Conservation (phyloP, 2,329 filamentous ascomycete species). For the Alternaria conjuncta region DNA sequence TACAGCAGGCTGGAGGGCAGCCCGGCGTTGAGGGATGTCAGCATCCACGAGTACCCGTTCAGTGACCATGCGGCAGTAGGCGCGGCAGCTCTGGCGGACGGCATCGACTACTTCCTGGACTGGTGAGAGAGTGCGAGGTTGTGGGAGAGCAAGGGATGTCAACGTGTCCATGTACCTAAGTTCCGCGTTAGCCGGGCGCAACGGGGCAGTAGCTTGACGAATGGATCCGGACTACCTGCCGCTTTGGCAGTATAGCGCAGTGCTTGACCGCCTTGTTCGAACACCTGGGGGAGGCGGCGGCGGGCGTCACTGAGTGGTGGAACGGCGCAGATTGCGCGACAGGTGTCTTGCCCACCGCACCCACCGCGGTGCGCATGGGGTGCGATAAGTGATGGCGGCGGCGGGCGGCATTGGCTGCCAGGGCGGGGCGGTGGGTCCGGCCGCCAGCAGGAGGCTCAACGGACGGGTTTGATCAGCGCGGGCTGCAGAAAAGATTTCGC, state of each 20-base stretch:
- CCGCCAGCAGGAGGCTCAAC: constrained; percentile 32
- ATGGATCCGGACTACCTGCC: constrained; percentile 7
- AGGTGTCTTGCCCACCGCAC: neutral
- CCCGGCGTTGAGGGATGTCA: constrained; percentile 31
- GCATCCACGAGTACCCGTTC: constrained; percentile 38
- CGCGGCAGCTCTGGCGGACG: constrained; percentile 35
- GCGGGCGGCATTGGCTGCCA: constrained; percentile 27
- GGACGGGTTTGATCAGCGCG: constrained; percentile 15
- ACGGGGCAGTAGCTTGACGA: neutral
- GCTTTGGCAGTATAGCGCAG: constrained; percentile 7
- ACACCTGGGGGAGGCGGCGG: neutral
- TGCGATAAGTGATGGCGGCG: constrained; percentile 18
- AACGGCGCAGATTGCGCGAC: neutral
- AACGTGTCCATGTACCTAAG: neutral
- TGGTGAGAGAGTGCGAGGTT: constrained; percentile 21
- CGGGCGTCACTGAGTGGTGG: constrained; percentile 5
- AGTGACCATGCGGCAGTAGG: constrained; percentile 43
- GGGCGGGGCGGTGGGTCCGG: constrained; percentile 27
- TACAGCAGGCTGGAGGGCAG: constrained; percentile 31
- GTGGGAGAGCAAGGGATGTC: neutral
- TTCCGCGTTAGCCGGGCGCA: constrained; percentile 8
- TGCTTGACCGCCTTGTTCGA: constrained; percentile 6
- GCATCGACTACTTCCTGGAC: constrained; percentile 44
- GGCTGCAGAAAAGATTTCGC: constrained; percentile 33
- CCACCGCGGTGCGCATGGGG: constrained; percentile 3